phyloP scores from a whole-genome alignment of 2,329 filamentous ascomycete species.

The Reticulascus tulasneorum region DNA sequence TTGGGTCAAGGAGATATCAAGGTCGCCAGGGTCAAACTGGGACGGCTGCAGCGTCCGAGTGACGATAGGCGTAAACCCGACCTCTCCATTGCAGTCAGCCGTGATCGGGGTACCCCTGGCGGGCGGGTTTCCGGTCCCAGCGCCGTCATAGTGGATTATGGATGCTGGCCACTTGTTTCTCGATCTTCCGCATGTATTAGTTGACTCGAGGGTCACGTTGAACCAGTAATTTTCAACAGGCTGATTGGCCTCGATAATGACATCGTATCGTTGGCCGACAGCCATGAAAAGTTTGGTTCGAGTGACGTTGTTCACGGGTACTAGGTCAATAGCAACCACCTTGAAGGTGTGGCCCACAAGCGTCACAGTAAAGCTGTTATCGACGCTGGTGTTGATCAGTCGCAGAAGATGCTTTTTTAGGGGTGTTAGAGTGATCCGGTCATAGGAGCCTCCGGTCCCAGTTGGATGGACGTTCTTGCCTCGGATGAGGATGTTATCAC shows the following conservation, averaged over 20 bases:
- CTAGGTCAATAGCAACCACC: conserved; percentile 64
- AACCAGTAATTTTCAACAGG: conserved; percentile 24
- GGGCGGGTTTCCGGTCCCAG: conserved; percentile 24
- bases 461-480: conserved; percentile 32
- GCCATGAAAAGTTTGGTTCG: conserved; percentile 58
- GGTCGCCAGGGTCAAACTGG: conserved; percentile 16
- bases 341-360: conserved; percentile 59
- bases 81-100: conserved; percentile 17
- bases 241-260: conserved; percentile 31
- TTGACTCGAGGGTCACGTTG: conserved; percentile 29
- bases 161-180: conserved; percentile 29
- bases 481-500: conserved; percentile 39
- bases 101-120: conserved; percentile 21
- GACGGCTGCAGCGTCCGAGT: conserved; percentile 21
- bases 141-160: conserved; percentile 34
- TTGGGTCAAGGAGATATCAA: conserved; percentile 20
- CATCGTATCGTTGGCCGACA: conserved; percentile 47
- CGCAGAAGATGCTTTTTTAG: conserved; percentile 56
- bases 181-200: conserved; percentile 28
- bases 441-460: conserved; percentile 24
- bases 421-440: conserved; percentile 44
- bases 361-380: conserved; percentile 50
- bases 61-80: conserved; percentile 21
- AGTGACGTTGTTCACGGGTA: conserved; percentile 58
- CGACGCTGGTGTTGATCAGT: conserved; percentile 53